Base-by-base conservation (phyloP, 306 rosid genomes). In the Cucurbita pepo region DNA sequence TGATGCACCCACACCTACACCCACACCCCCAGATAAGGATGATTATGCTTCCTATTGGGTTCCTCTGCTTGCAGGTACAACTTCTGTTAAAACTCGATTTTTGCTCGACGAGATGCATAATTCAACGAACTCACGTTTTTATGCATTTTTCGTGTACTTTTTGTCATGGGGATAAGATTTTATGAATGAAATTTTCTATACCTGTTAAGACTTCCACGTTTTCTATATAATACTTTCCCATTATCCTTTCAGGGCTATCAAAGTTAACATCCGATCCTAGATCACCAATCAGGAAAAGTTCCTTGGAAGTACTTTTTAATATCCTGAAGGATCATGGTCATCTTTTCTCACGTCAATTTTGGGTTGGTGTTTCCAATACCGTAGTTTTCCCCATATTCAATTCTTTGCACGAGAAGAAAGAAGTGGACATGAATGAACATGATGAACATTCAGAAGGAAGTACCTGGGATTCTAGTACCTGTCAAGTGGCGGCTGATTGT, bases 301-400 rank as follows among this genome's bases (percentile, higher is more conserved):
- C 99, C 34, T 80, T 94, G 85, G 99, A 94, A 85, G 97, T 94
- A 77, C 97, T 94, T 80, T 94, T 94, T 77, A 91, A 94, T 82
- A 94, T 91, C 78, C 76, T 94, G 60, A 89, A 86, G 88, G 99
- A 94, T 84, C 99, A 94, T 41, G 99, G 99, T 13, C 97, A 91
- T 83, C 91, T 91, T 18, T 94, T 94, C 82, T 87, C 99, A 34
- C 62, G 47, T 62, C 78, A 82, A 53, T 91, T 94, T 83, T 94
- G 97, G 99, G 82, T 82, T 78, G 88, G 82, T 75, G 81, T 94
- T 81, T 82, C 88, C 76, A 77, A 81, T 76, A 82, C 90, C 54
- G 91, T 94, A 67, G 82, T 94, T 78, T 89, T 85, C 80, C 96
- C 99, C 30, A 80, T 91, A 76, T 94, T 87, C 78, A 87, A 59